Base-by-base conservation (phyloP, 2,329 filamentous ascomycete genomes). In the Colletotrichum limetticola region DNA sequence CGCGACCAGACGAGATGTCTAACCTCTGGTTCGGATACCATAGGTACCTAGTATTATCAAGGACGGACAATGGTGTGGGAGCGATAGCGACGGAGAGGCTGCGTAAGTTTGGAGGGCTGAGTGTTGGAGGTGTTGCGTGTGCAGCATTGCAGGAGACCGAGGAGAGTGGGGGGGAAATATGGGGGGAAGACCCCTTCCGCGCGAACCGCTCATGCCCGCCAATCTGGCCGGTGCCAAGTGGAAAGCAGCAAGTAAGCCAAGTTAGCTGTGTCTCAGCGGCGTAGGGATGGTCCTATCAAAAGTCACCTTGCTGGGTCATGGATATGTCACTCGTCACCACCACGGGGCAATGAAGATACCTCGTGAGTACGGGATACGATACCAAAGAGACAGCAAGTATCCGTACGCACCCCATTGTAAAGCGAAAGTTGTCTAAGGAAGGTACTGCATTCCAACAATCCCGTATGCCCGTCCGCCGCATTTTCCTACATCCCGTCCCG, bases 211-310 rank as follows among this genome's bases (percentile, higher is more conserved):
- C 60, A n/a, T 28, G 61, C 52, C 65, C 64, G 57, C 12, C 42
- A 53, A 63, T 56, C 60, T 61, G 56, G 60, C 56, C 66, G 56
- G 60, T 52, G 66, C 69, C 69, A 53, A 72, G 58, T 28, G 22
- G n/a, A 22, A 22, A 28, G 58, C 58, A 46, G 35, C 12, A 60
- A 46, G 66, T 56, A 46, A 16, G 60, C 70, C 66, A 64, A 69
- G 66, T 70, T 66, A 61, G 60, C 37, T 4, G 49, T 56, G 66
- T 69, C 66, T 73, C 56, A 56, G 70, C 70, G 55, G 8, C 32
- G 60, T 46, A 46, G 55, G 22, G 24, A n/a, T 26, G 26, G 70
- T 19, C 60, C 70, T 70, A 72, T 61, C 42, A 60, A 35, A 70
- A 65, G 66, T n/a, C 60, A 72, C 55, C 28, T 67, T 24, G 52